Conservation (phyloP, 1,139 yeast species). For the Yamadazyma dendronema region DNA sequence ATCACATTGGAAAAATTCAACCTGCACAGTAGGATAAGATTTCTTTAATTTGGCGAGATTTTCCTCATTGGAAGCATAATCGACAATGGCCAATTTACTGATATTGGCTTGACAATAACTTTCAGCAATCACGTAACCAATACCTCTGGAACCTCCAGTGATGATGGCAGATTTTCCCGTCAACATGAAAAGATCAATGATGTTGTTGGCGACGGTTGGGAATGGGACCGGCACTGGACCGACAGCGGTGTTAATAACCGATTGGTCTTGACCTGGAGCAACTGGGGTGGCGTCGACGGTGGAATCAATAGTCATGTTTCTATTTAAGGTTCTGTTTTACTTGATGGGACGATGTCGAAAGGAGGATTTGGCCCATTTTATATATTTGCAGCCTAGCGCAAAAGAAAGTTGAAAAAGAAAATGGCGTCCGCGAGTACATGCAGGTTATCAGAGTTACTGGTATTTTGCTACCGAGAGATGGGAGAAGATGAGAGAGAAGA, state of each 20-base stretch:
- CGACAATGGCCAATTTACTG: constrained; percentile 43
- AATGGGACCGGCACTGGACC: constrained; percentile 41
- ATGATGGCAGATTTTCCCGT: constrained; percentile 38
- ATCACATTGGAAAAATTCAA: constrained; percentile 39
- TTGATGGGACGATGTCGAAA: no score
- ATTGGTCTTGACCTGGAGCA: constrained; percentile 13
- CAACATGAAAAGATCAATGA: constrained; percentile 38
- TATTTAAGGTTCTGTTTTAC: not conserved
- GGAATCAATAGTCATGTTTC: constrained; percentile 19
- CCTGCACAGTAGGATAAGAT: constrained; percentile 29
- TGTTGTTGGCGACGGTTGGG: constrained; percentile 32
- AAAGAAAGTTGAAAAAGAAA: constrained; percentile 2
- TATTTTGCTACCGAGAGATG: not conserved
- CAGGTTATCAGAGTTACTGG: not conserved
- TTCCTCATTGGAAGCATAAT: constrained; percentile 34
- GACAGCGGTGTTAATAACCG: constrained; percentile 34
- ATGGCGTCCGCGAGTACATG: not conserved
- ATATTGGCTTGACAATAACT: constrained; percentile 47
- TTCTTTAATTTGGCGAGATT: constrained; percentile 28
- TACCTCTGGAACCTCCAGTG: constrained; percentile 48
- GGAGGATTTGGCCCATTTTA: not conserved
- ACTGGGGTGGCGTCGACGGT: not conserved
- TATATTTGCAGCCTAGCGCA: constrained; percentile 2
- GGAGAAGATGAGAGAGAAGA: not conserved
- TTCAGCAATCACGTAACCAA: constrained; percentile 44